Conservation (phyloP, 805 yeast species). For the Metschnikowia proteae region DNA sequence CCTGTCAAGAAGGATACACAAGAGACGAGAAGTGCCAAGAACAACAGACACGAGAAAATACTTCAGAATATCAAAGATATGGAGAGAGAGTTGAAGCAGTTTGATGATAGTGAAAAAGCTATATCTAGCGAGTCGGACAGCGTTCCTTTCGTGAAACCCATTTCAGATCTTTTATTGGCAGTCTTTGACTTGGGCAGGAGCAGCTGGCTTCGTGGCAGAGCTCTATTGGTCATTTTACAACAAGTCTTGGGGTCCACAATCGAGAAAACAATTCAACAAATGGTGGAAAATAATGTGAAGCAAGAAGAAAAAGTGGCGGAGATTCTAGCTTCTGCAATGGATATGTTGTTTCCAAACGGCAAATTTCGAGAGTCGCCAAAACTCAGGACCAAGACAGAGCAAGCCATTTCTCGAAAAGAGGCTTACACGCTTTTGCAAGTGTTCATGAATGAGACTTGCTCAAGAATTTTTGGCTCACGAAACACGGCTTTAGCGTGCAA, state of each 20-base stretch:
- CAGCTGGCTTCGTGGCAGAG: constrained; percentile 82
- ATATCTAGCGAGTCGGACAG: constrained; percentile 9
- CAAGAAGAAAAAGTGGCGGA: constrained; percentile 47
- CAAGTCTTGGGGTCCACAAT: constrained; percentile 85
- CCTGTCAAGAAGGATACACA: constrained; percentile 12
- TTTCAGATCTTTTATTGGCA: constrained; percentile 69
- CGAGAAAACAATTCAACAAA: constrained; percentile 59
- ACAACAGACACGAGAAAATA: constrained; percentile 15
- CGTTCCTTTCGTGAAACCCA: constrained; percentile 68
- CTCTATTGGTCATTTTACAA: constrained; percentile 74
- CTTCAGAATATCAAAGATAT: constrained; percentile 41
- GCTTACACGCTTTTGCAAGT: constrained; percentile 54
- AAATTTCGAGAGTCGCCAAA: constrained; percentile 44
- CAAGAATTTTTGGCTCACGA: constrained; percentile 68
- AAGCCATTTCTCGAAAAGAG: constrained; percentile 50
- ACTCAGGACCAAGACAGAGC: constrained; percentile 49
- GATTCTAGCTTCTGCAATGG: constrained; percentile 21
- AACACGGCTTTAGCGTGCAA: constrained; percentile 62
- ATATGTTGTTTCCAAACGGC: constrained; percentile 43
- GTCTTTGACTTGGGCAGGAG: constrained; percentile 63
- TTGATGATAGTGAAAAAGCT: constrained; percentile 38
- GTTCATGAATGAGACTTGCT: constrained; percentile 59
- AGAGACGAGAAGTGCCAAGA: not conserved
- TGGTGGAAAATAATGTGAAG: constrained; percentile 32
- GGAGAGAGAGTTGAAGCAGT: constrained; percentile 52